A percentile compares a stretch with the other conserved stretches of the same genome.
phyloP scores from a whole-genome alignment of 148 eudicot genomes.

The Bassia scoparia region DNA sequence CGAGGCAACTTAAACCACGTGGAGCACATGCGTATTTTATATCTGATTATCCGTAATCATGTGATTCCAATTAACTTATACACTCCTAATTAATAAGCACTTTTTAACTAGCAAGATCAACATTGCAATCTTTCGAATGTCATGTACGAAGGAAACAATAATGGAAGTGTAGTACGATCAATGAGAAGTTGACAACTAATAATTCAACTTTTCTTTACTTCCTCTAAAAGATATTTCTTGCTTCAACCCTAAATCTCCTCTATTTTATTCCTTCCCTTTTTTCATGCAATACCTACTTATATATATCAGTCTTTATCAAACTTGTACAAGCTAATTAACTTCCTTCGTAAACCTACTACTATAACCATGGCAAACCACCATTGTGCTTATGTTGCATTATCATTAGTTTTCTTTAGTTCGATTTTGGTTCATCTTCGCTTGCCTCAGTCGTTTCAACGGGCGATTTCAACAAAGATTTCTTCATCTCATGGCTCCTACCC shows the following conservation, averaged over 20 bases:
- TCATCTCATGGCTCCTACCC: constrained; percentile 62
- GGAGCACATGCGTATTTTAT: no score
- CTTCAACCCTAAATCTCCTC: constrained; percentile 20
- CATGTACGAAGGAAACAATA: neutral
- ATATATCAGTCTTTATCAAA: neutral
- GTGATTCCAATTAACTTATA: neutral
- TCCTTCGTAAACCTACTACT: neutral
- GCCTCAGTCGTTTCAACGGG: constrained; percentile 72
- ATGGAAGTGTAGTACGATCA: neutral
- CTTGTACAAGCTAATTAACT: neutral
- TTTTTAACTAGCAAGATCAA: neutral
- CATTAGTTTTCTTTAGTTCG: constrained; percentile 19
- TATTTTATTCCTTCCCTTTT: constrained; percentile 18
- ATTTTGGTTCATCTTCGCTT: constrained; percentile 22
- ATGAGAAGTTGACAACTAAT: constrained; percentile 11
- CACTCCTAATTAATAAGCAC: neutral
- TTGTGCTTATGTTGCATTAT: constrained; percentile 3
- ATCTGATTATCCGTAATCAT: no score
- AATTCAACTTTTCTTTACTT: constrained; percentile 48
- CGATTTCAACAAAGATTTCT: constrained; percentile 73
- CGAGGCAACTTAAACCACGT: no score
- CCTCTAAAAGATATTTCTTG: constrained; percentile 57
- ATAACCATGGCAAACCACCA: constrained; percentile 17
- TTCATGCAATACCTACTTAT: constrained; percentile 37
- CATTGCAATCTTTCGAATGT: neutral